phyloP scores from a whole-genome alignment of 2,329 filamentous ascomycete species.

The Aspergillus udagawae region DNA sequence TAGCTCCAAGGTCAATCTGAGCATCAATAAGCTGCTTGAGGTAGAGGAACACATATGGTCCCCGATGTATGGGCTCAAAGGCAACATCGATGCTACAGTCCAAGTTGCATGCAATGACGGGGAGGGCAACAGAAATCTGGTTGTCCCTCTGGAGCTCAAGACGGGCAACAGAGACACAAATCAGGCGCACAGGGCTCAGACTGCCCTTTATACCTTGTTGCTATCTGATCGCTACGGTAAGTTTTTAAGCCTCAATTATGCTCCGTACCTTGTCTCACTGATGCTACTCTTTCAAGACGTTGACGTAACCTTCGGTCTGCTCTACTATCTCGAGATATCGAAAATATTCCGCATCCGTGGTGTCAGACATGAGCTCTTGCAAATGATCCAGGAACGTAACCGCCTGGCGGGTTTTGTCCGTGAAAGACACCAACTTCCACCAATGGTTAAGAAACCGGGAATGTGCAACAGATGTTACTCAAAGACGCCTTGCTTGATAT shows the following conservation, averaged over 20 bases:
- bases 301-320: slow-evolving; percentile 79
- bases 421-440: slow-evolving; percentile 75
- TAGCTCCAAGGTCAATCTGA: slow-evolving; percentile 71
- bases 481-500: slow-evolving; percentile 85
- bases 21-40: slow-evolving; percentile 88
- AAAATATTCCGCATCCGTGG: slow-evolving; percentile 81
- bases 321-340: slow-evolving; percentile 93
- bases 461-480: slow-evolving; percentile 87
- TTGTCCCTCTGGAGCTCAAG: slow-evolving; percentile 92
- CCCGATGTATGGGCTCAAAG: slow-evolving; percentile 93
- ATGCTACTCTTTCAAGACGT: slow-evolving; percentile 55
- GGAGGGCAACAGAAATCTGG: slow-evolving; percentile 63
- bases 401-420: slow-evolving; percentile 80
- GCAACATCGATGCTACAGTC: slow-evolving; percentile 95
- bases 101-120: slow-evolving; percentile 77
- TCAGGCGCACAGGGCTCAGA: slow-evolving; percentile 84
- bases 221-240: slow-evolving; percentile 82
- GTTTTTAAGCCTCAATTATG: slow-evolving; percentile 12
- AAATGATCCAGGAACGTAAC: slow-evolving; percentile 97
- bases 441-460: slow-evolving; percentile 78
- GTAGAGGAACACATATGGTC: slow-evolving; percentile 99
- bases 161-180: slow-evolving; percentile 79
- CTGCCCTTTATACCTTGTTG: slow-evolving; percentile 86
- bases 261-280: slow-evolving; percentile 11
- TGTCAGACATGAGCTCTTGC: slow-evolving; percentile 79